Evolutionary conservation across 2,329 filamentous ascomycete genomes (phyloP).

Genomic region (Pyrenophora teres): DNA sequence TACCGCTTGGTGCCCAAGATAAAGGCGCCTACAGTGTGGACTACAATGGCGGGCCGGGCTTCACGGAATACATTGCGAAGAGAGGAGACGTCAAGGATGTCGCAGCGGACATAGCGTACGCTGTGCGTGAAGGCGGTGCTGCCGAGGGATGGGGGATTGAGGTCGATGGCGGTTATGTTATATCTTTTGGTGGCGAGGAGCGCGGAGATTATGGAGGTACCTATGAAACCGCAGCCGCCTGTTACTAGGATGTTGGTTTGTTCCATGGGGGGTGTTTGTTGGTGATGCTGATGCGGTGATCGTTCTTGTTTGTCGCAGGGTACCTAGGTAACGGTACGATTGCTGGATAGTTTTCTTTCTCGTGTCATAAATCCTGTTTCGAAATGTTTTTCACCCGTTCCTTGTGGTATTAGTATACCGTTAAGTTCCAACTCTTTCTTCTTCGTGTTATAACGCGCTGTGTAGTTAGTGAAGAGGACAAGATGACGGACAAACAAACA

Average conservation of each 20-base stretch:
- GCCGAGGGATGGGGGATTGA: slow-evolving; percentile 43
- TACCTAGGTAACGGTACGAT: too few relatives aligned
- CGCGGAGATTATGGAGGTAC: slow-evolving; percentile 48
- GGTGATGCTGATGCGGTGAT: neutral
- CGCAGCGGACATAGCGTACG: slow-evolving; percentile 45
- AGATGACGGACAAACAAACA: too few relatives aligned
- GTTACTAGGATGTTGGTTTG: slow-evolving; percentile 49
- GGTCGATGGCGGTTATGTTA: slow-evolving; percentile 49
- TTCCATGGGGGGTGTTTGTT: slow-evolving; percentile 25
- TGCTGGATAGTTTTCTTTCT: too few relatives aligned
- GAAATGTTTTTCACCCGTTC: too few relatives aligned
- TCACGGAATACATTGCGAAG: slow-evolving; percentile 59
- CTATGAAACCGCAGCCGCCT: slow-evolving; percentile 56
- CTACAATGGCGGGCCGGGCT: slow-evolving; percentile 77
- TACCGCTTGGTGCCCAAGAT: slow-evolving; percentile 49
- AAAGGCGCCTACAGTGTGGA: slow-evolving; percentile 76
- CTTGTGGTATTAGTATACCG: too few relatives aligned
- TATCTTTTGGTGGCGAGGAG: slow-evolving; percentile 46
- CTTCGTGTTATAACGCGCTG: too few relatives aligned
- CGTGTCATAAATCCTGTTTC: too few relatives aligned
- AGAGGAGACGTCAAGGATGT: slow-evolving; percentile 46
- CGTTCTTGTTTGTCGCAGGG: neutral
- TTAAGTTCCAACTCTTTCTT: too few relatives aligned
- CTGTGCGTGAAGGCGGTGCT: slow-evolving; percentile 27
- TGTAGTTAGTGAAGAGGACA: too few relatives aligned